Conservation (phyloP, 208 protist genomes). For the Leishmania lainsoni region DNA sequence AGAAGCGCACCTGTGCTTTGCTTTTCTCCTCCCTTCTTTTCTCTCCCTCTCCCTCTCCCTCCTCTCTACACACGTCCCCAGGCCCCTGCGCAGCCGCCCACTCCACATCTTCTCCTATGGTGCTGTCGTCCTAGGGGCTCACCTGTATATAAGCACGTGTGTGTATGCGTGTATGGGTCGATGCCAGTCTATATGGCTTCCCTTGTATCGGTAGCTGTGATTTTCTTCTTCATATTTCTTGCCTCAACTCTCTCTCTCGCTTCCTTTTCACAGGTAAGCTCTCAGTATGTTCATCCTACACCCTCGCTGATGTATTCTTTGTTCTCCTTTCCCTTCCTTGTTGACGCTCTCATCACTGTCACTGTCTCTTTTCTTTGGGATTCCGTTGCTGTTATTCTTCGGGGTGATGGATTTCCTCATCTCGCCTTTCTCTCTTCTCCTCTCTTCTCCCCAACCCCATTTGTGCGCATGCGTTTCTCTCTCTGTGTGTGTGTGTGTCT, state of each 20-base stretch:
- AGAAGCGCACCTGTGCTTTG: neutral
- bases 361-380: neutral
- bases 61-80: neutral
- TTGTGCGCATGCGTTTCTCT: neutral
- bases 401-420: neutral
- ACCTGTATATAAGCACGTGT: neutral
- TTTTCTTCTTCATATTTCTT: neutral
- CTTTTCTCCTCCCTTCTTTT: neutral
- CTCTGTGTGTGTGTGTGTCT: neutral
- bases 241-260: no score
- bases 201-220: neutral
- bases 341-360: neutral
- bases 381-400: neutral
- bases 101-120: neutral
- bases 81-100: neutral
- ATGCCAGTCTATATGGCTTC: neutral
- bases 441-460: neutral
- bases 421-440: neutral
- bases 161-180: neutral
- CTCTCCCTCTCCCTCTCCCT: neutral
- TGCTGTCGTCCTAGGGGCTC: neutral
- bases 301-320: no score
- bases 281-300: neutral
- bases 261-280: neutral
- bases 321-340: neutral